Percentiles rank a stretch among this genome's conserved stretches.
Conservation (phyloP, 139 green algal species). For the Closterium sp. region DNA sequence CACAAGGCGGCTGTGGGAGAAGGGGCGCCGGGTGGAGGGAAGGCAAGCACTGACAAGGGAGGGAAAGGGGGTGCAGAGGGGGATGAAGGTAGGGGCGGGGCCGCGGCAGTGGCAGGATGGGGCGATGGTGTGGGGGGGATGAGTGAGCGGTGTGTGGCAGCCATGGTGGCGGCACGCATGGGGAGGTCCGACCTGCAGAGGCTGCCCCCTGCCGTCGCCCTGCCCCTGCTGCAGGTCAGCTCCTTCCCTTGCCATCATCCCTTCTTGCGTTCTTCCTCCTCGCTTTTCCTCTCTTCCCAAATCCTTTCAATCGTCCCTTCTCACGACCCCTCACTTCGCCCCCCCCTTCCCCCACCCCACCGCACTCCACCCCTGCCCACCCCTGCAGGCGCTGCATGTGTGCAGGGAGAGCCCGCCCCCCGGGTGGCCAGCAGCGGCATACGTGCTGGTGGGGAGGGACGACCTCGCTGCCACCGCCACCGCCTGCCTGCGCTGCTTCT, state of each 20-base stretch:
- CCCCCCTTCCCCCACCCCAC: too few species aligned
- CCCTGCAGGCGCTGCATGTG: conserved; percentile 58
- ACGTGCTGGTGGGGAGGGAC: conserved; percentile 77
- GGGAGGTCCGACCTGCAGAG: conserved; percentile 62
- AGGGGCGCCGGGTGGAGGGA: neutral
- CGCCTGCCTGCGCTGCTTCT: neutral
- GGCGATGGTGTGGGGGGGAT: neutral
- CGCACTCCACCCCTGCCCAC: neutral
- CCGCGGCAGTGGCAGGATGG: neutral
- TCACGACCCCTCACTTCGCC: too few species aligned
- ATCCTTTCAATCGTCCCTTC: neutral
- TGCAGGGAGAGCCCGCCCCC: conserved; percentile 66
- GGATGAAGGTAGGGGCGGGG: neutral
- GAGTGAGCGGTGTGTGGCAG: conserved; percentile 4
- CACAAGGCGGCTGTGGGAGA: neutral
- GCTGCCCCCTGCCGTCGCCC: conserved; percentile 71
- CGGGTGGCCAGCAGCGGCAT: conserved; percentile 78
- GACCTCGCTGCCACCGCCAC: conserved; percentile 71
- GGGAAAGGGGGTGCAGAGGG: neutral
- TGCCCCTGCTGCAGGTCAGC: conserved; percentile 67
- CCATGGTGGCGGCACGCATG: conserved; percentile 59
- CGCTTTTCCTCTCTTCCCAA: neutral
- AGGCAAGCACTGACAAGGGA: neutral
- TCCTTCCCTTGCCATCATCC: too few species aligned
- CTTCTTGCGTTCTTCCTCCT: neutral